Base-by-base conservation (phyloP, 1,139 yeast genomes). In the Suhomyces ambrosiae region DNA sequence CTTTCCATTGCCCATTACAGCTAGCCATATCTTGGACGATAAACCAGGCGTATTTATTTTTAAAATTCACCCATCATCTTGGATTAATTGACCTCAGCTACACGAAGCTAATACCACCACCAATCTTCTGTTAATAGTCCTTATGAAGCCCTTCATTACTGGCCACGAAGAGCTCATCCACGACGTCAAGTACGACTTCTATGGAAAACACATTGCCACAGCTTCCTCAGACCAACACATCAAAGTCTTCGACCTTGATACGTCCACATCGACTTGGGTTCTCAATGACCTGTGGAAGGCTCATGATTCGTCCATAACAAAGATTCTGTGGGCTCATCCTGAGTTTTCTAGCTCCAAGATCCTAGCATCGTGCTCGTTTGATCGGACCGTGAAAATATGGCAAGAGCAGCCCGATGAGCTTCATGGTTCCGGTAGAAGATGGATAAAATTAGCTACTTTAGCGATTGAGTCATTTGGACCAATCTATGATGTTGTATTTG, bases 91-190 rank as follows among this genome's bases (percentile, higher is more conserved):
- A n/a, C n/a, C n/a, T n/a, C n/a, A n/a, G n/a, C n/a, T n/a, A n/a
- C n/a, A n/a, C n/a, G n/a, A n/a, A n/a, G n/a, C n/a, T n/a, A n/a
- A n/a, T n/a, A n/a, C n/a, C n/a, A n/a, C n/a, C 10, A 7, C 7
- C 24, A 23, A 23, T 23, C n/a, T n/a, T n/a, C n/a, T n/a, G n/a
- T n/a, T n/a, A n/a, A n/a, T n/a, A n/a, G 12, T 30, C 23, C 13
- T 19, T 23, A 69, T 71, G 75, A 65, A 80, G 52, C 88, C 95
- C 5, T 84, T 90, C 52, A 74, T 82, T 18, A 85, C 96, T 0
- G 94, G 95, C 16, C 97, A 90, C 60, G 95, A 87, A 54, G 97
- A 90, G 58, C 73, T 90, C 44, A 79, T 90, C 35, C 95, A 89
- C 53, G 96, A 89, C 53, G 79, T 88, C 27, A 82, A 87, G 23